phyloP scores from a whole-genome alignment of 352 stramenopile genomes.

The Phytopythium chamaehyphon region DNA sequence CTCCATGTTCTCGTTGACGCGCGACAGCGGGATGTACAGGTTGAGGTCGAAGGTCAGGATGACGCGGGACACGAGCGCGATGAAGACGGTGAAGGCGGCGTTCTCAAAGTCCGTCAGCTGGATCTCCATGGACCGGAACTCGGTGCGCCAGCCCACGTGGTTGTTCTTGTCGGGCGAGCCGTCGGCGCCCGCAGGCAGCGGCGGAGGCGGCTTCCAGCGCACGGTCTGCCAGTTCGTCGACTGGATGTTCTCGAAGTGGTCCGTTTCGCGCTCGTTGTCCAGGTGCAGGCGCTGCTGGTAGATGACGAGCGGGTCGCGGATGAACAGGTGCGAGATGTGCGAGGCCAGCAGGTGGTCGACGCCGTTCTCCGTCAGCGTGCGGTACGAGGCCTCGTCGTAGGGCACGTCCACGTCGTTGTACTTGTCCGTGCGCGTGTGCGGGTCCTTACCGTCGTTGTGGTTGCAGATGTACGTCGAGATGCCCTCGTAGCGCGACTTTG shows the following conservation, averaged over 20 bases:
- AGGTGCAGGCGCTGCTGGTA: conserved; percentile 88
- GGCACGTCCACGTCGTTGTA: conserved; percentile 95
- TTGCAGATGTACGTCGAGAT: conserved; percentile 90
- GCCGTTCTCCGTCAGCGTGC: conserved; percentile 85
- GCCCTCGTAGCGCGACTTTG: conserved; percentile 94
- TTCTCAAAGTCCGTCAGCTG: conserved; percentile 99
- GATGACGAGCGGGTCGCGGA: conserved; percentile 97
- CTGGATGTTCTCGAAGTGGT: conserved; percentile 99
- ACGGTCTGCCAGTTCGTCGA: conserved; percentile 99
- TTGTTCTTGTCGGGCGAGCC: conserved; percentile 19
- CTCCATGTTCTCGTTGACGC: conserved; percentile 99
- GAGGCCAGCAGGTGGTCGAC: conserved; percentile 95
- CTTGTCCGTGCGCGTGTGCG: conserved; percentile 68
- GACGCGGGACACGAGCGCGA: conserved; percentile 95
- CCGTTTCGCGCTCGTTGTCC: conserved; percentile 78
- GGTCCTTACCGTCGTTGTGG: conserved; percentile 82
- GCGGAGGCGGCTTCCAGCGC: conserved; percentile 99
- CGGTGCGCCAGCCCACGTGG: conserved; percentile 85
- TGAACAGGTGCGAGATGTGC: conserved; percentile 99
- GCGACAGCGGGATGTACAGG: conserved; percentile 98
- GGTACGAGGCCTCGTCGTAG: conserved; percentile 94
- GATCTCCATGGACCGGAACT: conserved; percentile 99
- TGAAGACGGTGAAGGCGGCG: conserved; percentile 98
- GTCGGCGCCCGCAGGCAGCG: conserved; percentile 26
- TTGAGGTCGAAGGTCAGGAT: conserved; percentile 99